Conservation (phyloP, 306 rosid species). For the Cicer yamashitae region DNA sequence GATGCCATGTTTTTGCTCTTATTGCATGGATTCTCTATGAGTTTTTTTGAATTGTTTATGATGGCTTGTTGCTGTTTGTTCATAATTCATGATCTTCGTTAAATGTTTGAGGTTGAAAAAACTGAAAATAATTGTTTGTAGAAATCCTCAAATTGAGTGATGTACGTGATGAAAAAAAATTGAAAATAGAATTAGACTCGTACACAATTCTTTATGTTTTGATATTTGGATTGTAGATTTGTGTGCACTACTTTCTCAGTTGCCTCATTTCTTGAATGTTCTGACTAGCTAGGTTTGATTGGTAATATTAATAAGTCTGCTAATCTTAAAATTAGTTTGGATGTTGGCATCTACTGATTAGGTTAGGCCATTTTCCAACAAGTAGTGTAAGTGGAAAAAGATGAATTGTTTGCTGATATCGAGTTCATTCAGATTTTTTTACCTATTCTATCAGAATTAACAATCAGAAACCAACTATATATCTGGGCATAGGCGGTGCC, state of each 20-base stretch:
- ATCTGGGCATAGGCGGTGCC: not conserved
- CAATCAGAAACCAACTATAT: not conserved
- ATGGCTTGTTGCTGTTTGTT: not conserved
- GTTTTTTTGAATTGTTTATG: not conserved
- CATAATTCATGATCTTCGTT: not conserved
- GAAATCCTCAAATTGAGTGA: not conserved
- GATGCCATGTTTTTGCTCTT: not conserved
- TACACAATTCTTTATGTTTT: not conserved
- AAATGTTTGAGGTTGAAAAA: constrained; percentile 7
- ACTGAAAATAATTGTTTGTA: not conserved
- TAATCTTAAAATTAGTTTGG: constrained; percentile 13
- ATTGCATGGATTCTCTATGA: not conserved
- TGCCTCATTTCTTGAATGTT: not conserved
- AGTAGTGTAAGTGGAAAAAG: constrained; percentile 12
- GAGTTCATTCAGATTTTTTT: constrained; percentile 21
- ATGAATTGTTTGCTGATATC: constrained; percentile 23
- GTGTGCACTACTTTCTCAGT: not conserved
- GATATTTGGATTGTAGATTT: not conserved
- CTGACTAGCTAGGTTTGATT: constrained; percentile 9
- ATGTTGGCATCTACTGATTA: constrained; percentile 4
- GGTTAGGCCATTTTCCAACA: not conserved
- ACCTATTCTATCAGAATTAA: not conserved
- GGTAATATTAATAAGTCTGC: not conserved
- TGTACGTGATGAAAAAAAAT: too few species aligned
- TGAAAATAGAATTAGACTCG: too few species aligned